Evolutionary conservation across 2,329 filamentous ascomycete genomes (phyloP).

Genomic region (Ceratocystis ficicola): DNA sequence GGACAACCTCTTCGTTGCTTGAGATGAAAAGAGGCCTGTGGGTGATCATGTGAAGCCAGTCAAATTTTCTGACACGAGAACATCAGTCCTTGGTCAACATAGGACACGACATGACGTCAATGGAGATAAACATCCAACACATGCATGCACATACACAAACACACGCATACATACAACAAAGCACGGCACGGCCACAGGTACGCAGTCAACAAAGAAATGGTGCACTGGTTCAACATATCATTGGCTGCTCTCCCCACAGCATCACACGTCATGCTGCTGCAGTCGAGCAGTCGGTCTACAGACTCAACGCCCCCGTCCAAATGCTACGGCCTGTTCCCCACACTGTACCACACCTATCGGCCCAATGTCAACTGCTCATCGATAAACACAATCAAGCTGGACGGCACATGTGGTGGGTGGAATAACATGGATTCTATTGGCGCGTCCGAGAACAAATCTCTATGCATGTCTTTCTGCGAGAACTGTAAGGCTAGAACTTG

Average conservation of each 20-base stretch:
- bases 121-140: too few relatives aligned
- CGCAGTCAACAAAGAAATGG: background rate
- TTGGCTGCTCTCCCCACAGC: background rate
- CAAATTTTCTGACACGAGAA: too few relatives aligned
- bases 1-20: too few relatives aligned
- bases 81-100: too few relatives aligned
- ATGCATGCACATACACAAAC: background rate
- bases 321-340: constrained; percentile 11
- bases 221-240: constrained; percentile 3
- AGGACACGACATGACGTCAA: too few relatives aligned
- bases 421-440: background rate
- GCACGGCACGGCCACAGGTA: too few relatives aligned
- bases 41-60: too few relatives aligned
- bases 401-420: constrained; percentile 17
- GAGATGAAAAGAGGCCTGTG: too few relatives aligned
- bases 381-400: constrained; percentile 2
- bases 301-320: background rate
- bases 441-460: background rate
- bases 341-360: constrained; percentile 12
- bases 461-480: constrained; percentile 18
- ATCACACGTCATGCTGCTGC: background rate
- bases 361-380: constrained; percentile 12
- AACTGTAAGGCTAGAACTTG: background rate
- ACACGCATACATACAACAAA: background rate
- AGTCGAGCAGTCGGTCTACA: background rate